Evolutionary conservation across 306 rosid species (phyloP), one percentile per base, ranked within the genome.

Genomic region (Citrullus amarus): DNA sequence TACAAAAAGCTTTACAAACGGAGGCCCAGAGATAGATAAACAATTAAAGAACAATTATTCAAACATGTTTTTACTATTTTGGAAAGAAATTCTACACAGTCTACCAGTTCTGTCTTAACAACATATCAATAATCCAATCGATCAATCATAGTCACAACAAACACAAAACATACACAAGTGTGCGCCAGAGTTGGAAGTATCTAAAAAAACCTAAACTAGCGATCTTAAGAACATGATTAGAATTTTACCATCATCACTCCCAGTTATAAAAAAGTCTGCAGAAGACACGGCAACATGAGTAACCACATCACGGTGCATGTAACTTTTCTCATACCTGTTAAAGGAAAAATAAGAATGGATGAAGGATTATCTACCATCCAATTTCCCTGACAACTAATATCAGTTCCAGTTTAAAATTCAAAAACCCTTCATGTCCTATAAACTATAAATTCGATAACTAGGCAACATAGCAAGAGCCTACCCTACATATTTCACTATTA

Each of bases 301-400:
- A 79, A 91, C 97, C 85, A 95, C 97, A 43, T 92, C 97, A 1
- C 97, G 92, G 75, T 95, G 99, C 99, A 95, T 95, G 79, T 92
- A 92, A 77, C 99, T 95, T 63, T 95, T 95, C 89, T 95, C 99
- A 36, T 95, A 95, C 99, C 99, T 95, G 82, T 53, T 51, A n/a
- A 53, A 48, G 59, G 30, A 61, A 34, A 54, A 83, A 59, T 9
- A 38, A 71, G 8, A 18, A 48, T 13, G 48, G 12, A 30, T 58
- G 46, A 46, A 32, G 3, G 14, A 82, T 25, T 10, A 34, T 36
- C 81, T 78, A 46, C 15, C 56, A 15, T 61, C 22, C 59, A 46
- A 72, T 50, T 72, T 46, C 11, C 8, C 43, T 28, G 60, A 72
- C 58, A 2, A 72, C 14, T 50, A 14, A 4, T 50, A 72, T 3